Conservation (phyloP, 1,284 basidiomycete species). For the Ceratobasidium sp. region DNA sequence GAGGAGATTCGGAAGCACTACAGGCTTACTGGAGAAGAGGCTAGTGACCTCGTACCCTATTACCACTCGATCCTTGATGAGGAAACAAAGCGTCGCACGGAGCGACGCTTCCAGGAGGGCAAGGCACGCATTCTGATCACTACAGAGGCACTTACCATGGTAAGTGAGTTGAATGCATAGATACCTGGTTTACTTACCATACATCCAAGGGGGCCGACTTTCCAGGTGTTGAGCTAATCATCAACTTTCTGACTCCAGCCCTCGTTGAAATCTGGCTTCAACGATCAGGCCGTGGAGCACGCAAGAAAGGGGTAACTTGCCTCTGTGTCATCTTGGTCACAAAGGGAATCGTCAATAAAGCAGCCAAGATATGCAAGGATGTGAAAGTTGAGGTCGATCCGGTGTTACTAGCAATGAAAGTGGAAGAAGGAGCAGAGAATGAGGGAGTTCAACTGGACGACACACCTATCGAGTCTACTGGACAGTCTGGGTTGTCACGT, state of each 20-base stretch:
- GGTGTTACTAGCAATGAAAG: background rate
- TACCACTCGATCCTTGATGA: background rate
- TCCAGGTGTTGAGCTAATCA: background rate
- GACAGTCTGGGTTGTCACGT: too few species aligned
- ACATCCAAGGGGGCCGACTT: background rate
- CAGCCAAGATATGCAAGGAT: background rate
- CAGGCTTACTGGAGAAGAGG: background rate
- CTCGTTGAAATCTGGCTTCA: background rate
- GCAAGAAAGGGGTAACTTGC: background rate
- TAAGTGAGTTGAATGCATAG: background rate
- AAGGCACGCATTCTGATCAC: background rate
- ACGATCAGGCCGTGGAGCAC: background rate
- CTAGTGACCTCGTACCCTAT: background rate
- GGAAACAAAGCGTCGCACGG: background rate
- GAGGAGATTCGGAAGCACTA: background rate
- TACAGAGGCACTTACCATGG: constrained; percentile 11
- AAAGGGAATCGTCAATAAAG: background rate
- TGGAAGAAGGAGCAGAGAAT: background rate
- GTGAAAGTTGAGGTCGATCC: background rate
- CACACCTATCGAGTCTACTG: background rate
- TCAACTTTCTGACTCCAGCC: background rate
- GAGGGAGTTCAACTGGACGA: background rate
- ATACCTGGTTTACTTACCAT: background rate
- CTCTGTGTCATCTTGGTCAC: background rate
- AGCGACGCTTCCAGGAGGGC: background rate